phyloP scores from a whole-genome alignment of 2,329 filamentous ascomycete genomes.

The Pseudogymnoascus sp. region DNA sequence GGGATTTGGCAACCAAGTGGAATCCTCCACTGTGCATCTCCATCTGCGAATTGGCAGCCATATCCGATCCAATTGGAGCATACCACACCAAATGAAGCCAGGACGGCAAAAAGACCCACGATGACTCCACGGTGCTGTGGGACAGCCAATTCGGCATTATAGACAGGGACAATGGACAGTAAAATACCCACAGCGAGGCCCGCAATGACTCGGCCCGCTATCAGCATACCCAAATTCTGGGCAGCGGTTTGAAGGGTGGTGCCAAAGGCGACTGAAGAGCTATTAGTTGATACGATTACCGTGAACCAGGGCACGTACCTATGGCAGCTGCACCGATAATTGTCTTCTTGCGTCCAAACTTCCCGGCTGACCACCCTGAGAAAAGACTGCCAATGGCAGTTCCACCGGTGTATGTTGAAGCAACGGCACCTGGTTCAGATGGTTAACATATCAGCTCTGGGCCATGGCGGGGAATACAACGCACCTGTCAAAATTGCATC shows the following conservation, averaged over 20 bases:
- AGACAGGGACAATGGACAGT: constrained; percentile 16
- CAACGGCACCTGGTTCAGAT: neutral
- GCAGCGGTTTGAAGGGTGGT: constrained; percentile 21
- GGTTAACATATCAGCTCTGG: neutral
- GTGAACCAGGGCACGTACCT: neutral
- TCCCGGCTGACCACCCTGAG: neutral
- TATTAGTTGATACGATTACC: neutral
- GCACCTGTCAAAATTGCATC: constrained; percentile 23
- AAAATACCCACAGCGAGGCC: constrained; percentile 15
- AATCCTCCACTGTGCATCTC: constrained; percentile 29
- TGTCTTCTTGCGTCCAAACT: neutral
- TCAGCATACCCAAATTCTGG: constrained; percentile 21
- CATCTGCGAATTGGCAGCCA: constrained; percentile 27
- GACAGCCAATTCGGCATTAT: constrained; percentile 29
- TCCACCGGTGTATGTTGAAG: neutral
- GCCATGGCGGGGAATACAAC: neutral
- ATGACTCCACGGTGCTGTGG: constrained; percentile 24
- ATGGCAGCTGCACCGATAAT: neutral
- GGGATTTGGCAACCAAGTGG: constrained; percentile 30
- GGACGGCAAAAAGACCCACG: constrained; percentile 29
- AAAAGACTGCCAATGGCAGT: neutral
- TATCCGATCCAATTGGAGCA: constrained; percentile 36
- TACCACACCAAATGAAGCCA: constrained; percentile 32
- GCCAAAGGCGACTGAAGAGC: constrained; percentile 17
- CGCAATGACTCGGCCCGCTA: constrained; percentile 22